A percentile compares a stretch with the other conserved stretches of the same genome.
These are phyloP conservation scores for Pleurotus citrinopileatus DNA, from an alignment of 768 basidiomycete genomes.

Conservation along the genomic window DNA sequence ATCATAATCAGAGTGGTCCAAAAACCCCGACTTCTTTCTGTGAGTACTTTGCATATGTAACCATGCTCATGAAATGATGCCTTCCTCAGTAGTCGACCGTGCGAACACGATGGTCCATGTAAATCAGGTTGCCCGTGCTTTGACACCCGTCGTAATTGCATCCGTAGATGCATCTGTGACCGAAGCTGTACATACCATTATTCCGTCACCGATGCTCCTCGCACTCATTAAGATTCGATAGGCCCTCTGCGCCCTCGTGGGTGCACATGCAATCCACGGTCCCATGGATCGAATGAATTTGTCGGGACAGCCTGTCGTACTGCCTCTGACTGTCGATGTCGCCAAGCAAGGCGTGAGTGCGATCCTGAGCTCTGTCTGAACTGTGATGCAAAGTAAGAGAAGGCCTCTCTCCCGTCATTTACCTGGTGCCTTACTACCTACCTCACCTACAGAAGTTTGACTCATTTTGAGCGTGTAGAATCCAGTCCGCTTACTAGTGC, in stretches of 20 bases:
- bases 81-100: constrained; percentile 43
- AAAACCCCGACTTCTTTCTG: background rate
- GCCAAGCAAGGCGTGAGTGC: constrained; percentile 52
- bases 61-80: constrained; percentile 1
- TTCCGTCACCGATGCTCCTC: background rate
- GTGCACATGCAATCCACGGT: constrained; percentile 49
- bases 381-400: constrained; percentile 51
- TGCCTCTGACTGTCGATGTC: constrained; percentile 49
- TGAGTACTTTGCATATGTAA: background rate
- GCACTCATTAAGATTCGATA: constrained; percentile 20
- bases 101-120: constrained; percentile 59
- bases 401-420: too few relatives aligned
- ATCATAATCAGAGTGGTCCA: background rate
- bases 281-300: constrained; percentile 11
- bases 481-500: background rate
- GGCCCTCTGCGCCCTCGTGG: constrained; percentile 56
- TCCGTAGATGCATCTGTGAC: constrained; percentile 51
- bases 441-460: too few relatives aligned
- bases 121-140: constrained; percentile 47
- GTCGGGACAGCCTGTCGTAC: constrained; percentile 30
- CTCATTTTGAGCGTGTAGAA: too few relatives aligned
- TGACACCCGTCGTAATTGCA: constrained; percentile 49
- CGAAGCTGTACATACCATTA: constrained; percentile 28
- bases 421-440: too few relatives aligned
- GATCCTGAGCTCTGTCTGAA: constrained; percentile 61